Conservation (phyloP, 1,139 yeast species). For the Magnusiomyces fungicola region DNA sequence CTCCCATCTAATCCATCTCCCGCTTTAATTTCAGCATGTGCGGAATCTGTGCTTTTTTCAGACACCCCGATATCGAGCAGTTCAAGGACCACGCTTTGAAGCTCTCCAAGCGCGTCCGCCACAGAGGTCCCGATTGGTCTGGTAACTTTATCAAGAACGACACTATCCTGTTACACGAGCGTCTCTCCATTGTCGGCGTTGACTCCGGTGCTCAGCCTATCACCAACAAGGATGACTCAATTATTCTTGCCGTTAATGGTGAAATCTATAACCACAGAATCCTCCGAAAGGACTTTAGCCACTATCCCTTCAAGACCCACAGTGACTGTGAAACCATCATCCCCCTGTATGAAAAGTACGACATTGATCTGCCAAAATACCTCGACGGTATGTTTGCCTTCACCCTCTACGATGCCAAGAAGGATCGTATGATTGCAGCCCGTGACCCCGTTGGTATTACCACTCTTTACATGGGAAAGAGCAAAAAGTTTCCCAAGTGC, state of each 20-base stretch:
- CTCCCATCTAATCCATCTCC: not conserved
- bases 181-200: constrained; percentile 85
- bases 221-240: constrained; percentile 66
- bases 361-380: constrained; percentile 79
- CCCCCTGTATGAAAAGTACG: constrained; percentile 84
- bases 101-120: constrained; percentile 85
- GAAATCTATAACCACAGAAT: constrained; percentile 96
- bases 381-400: constrained; percentile 98
- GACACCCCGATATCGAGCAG: constrained; percentile 66
- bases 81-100: constrained; percentile 87
- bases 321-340: constrained; percentile 97
- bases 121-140: constrained; percentile 97
- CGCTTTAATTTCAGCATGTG: constrained; percentile 49
- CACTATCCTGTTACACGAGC: constrained; percentile 82
- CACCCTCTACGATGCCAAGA: constrained; percentile 75
- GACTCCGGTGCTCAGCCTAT: constrained; percentile 98
- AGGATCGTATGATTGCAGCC: constrained; percentile 89
- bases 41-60: constrained; percentile 93
- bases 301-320: constrained; percentile 74
- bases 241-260: constrained; percentile 84
- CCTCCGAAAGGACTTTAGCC: constrained; percentile 63
- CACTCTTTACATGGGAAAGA: constrained; percentile 90
- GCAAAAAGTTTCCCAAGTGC: constrained; percentile 60
- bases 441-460: constrained; percentile 98
- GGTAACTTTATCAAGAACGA: constrained; percentile 76